phyloP scores from a whole-genome alignment of 306 rosid species.

The Crotalaria pallida region DNA sequence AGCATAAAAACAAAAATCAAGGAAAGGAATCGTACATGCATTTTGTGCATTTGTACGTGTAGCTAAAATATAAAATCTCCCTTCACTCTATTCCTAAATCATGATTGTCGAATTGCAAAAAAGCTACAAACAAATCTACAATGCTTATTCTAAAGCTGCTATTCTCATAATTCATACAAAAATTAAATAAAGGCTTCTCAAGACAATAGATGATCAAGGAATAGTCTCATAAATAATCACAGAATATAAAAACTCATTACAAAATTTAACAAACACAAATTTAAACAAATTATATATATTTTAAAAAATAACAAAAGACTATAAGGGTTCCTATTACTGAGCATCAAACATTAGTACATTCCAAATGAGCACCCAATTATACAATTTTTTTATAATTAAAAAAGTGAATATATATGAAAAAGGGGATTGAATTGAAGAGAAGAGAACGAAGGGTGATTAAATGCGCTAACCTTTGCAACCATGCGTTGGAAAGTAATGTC shows the following conservation, averaged over 20 bases:
- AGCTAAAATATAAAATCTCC: not conserved
- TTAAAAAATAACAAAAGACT: not conserved
- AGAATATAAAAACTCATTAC: not conserved
- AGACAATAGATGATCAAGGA: not conserved
- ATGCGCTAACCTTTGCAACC: slow-evolving; percentile 99
- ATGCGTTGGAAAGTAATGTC: slow-evolving; percentile 94
- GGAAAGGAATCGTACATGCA: too few relatives aligned
- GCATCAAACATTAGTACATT: not conserved
- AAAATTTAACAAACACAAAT: not conserved
- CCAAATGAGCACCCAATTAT: not conserved
- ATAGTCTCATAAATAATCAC: not conserved
- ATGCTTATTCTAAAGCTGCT: not conserved
- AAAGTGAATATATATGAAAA: not conserved
- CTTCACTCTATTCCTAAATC: not conserved
- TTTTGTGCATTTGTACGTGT: too few relatives aligned
- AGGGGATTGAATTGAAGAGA: not conserved
- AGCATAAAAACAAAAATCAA: too few relatives aligned
- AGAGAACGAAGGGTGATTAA: slow-evolving; percentile 37
- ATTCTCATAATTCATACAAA: not conserved
- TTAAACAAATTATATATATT: too few relatives aligned
- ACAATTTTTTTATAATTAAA: not conserved
- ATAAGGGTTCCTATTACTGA: not conserved
- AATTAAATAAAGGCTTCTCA: not conserved
- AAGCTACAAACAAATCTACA: not conserved
- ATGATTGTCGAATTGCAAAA: not conserved